Percentiles rank a stretch among this genome's conserved stretches.
phyloP scores from a whole-genome alignment of 257 asterid genomes.

The Primulina huaijiensis region DNA sequence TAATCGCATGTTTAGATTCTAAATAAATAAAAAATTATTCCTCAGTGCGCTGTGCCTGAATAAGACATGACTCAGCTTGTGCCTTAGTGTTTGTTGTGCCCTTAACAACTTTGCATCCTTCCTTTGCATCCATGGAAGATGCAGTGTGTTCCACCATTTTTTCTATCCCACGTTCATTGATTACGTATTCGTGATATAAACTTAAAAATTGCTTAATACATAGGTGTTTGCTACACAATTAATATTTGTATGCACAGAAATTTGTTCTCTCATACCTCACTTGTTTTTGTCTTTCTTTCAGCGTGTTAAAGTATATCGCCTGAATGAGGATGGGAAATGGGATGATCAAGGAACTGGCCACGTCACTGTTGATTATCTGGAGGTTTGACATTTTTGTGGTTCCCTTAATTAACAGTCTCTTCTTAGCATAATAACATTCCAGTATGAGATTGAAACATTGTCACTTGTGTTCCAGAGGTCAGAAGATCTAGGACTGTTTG shows the following conservation, averaged over 20 bases:
- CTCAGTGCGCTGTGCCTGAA: background rate
- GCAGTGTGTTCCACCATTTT: background rate
- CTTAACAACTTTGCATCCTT: background rate
- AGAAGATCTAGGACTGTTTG: constrained; percentile 76
- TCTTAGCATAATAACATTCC: constrained; percentile 17
- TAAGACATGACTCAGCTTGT: background rate
- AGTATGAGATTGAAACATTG: constrained; percentile 22
- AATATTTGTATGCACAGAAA: constrained; percentile 1
- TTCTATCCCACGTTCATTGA: background rate
- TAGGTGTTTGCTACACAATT: constrained; percentile 1
- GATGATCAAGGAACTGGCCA: constrained; percentile 99
- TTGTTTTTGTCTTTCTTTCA: constrained; percentile 27
- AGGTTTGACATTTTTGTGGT: constrained; percentile 43
- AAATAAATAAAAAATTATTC: too few relatives aligned
- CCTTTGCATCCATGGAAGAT: background rate
- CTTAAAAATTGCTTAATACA: background rate
- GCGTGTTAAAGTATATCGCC: constrained; percentile 97
- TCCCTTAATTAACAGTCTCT: constrained; percentile 2
- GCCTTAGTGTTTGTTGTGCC: background rate
- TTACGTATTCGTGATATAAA: too few relatives aligned
- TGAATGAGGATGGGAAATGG: constrained; percentile 94
- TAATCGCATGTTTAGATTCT: too few relatives aligned
- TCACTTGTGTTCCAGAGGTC: constrained; percentile 60
- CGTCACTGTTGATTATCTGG: constrained; percentile 77
- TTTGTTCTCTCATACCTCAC: constrained; percentile 7